Evolutionary conservation across 805 yeast genomes (phyloP).

Genomic region (Wickerhamiella sergipiensis): DNA sequence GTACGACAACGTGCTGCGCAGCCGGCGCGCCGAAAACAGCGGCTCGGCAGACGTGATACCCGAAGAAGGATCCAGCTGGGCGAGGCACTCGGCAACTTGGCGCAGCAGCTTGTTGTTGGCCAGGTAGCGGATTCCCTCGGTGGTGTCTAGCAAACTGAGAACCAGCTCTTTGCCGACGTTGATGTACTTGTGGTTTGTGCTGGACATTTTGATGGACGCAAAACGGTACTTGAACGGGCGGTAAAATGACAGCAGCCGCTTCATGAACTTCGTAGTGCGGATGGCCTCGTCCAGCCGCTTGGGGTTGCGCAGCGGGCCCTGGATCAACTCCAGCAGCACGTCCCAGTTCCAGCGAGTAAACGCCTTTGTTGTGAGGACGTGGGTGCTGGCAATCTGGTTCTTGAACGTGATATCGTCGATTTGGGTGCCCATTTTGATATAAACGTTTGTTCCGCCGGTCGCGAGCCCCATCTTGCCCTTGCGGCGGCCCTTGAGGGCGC

Average conservation of each 20-base stretch:
- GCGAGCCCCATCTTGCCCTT: background rate
- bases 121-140: slow-evolving; percentile 54
- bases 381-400: slow-evolving; percentile 49
- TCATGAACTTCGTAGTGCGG: slow-evolving; percentile 71
- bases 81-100: slow-evolving; percentile 79
- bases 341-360: slow-evolving; percentile 84
- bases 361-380: slow-evolving; percentile 64
- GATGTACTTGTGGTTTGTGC: slow-evolving; percentile 40
- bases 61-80: slow-evolving; percentile 69
- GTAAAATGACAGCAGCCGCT: slow-evolving; percentile 71
- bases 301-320: slow-evolving; percentile 69
- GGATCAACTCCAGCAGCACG: slow-evolving; percentile 52
- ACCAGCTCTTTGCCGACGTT: slow-evolving; percentile 66
- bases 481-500: slow-evolving; percentile 5
- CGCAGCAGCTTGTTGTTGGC: slow-evolving; percentile 66
- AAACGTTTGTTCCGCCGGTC: slow-evolving; percentile 2
- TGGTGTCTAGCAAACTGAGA: slow-evolving; percentile 44
- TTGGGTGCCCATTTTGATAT: slow-evolving; percentile 25
- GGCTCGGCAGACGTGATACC: slow-evolving; percentile 66
- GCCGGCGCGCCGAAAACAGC: slow-evolving; percentile 44
- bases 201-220: slow-evolving; percentile 35
- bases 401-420: slow-evolving; percentile 59
- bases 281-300: slow-evolving; percentile 63
- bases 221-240: slow-evolving; percentile 85
- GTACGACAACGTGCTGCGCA: slow-evolving; percentile 49